phyloP scores from a whole-genome alignment of 139 green algal genomes.

The Coccomyxa sp. region DNA sequence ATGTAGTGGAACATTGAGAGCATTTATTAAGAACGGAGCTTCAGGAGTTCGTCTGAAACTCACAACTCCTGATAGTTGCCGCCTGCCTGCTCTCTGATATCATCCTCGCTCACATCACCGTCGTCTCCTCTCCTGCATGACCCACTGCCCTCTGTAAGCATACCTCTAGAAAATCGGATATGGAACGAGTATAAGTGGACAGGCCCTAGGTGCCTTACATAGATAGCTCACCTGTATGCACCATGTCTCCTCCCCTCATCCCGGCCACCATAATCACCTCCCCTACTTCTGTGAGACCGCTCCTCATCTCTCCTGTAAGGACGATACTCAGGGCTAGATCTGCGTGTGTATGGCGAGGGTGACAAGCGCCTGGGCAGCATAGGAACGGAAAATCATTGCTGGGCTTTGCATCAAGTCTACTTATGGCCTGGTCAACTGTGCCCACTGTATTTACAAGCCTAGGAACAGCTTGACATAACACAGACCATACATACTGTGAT shows the following conservation, averaged over 20 bases:
- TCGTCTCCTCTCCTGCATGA: background rate
- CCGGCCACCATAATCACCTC: background rate
- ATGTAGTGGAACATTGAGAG: background rate
- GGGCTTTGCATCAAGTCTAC: too few species aligned
- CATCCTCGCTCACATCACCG: slow-evolving; percentile 5
- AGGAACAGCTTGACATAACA: too few species aligned
- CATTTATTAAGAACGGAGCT: background rate
- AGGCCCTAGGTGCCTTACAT: background rate
- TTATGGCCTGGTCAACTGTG: too few species aligned
- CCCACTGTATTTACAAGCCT: too few species aligned
- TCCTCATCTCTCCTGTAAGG: background rate
- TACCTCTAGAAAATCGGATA: background rate
- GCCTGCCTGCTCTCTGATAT: background rate
- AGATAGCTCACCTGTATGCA: background rate
- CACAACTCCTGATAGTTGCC: slow-evolving; percentile 6
- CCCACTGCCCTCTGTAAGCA: background rate
- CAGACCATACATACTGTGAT: too few species aligned
- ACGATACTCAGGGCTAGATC: too few species aligned
- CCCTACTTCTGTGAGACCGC: background rate
- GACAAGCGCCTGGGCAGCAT: too few species aligned
- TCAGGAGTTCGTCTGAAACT: background rate
- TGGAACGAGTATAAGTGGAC: background rate
- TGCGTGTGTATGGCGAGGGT: too few species aligned
- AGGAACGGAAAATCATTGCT: too few species aligned
- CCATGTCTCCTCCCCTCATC: background rate